Conservation (phyloP, 2,329 filamentous ascomycete genomes). For the Hypoxylon sp. region DNA sequence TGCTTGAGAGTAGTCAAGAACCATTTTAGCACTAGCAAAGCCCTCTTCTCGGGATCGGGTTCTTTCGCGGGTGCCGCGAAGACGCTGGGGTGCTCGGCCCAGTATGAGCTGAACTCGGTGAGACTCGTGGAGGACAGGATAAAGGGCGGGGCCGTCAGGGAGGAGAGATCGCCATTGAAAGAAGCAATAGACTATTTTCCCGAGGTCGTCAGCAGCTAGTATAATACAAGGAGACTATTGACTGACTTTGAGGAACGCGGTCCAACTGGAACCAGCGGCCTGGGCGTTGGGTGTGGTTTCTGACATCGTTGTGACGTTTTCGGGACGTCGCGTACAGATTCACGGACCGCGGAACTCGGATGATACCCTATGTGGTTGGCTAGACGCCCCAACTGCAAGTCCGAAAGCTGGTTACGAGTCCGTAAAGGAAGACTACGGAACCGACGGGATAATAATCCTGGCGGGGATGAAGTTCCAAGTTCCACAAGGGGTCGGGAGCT, state of each 20-base stretch:
- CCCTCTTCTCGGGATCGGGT: constrained; percentile 59
- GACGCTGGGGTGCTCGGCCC: constrained; percentile 63
- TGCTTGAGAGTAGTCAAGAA: constrained; percentile 63
- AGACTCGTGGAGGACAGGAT: constrained; percentile 64
- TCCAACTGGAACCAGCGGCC: constrained; percentile 53
- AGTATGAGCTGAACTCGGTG: constrained; percentile 66
- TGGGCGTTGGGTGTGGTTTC: constrained; percentile 51
- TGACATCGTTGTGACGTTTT: constrained; percentile 46
- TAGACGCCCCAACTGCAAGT: constrained; percentile 22
- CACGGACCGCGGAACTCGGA: constrained; percentile 15
- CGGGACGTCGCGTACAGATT: constrained; percentile 25
- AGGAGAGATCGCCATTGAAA: constrained; percentile 66
- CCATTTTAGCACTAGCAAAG: constrained; percentile 63
- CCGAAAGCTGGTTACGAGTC: constrained; percentile 26
- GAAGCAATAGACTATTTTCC: constrained; percentile 52
- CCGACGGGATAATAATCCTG: constrained; percentile 21
- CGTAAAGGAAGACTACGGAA: constrained; percentile 5
- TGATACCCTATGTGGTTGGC: constrained; percentile 30
- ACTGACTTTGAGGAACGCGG: constrained; percentile 54
- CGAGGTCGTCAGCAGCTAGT: constrained; percentile 20
- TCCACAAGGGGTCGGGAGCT: constrained; percentile 32
- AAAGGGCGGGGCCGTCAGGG: constrained; percentile 66
- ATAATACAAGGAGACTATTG: neutral
- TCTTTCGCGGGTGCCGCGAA: constrained; percentile 65
- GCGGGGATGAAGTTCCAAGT: constrained; percentile 35